Evolutionary conservation across 2,329 filamentous ascomycete genomes (phyloP).

Genomic region (Trichoderma afroharzianum): DNA sequence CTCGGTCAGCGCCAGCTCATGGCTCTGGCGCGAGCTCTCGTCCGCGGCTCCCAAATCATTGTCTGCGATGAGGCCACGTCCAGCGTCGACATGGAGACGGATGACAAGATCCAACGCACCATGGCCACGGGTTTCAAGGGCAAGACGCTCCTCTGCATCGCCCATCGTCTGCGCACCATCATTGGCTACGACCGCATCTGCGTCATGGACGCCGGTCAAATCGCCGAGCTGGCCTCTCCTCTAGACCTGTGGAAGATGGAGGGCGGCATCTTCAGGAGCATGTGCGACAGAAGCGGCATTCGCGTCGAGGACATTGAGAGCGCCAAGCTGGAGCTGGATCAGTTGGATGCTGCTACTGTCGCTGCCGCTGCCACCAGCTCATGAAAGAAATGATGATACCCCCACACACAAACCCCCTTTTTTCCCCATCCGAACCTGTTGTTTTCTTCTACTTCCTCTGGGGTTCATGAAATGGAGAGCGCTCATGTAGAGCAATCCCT

Average conservation of each 20-base stretch:
- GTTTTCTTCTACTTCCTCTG: neutral
- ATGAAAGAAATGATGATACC: constrained; percentile 1
- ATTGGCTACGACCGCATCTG: constrained; percentile 93
- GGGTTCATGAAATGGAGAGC: neutral
- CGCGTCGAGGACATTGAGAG: constrained; percentile 50
- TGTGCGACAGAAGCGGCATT: constrained; percentile 88
- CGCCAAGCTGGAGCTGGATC: constrained; percentile 37
- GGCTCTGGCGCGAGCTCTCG: constrained; percentile 86
- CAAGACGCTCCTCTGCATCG: constrained; percentile 87
- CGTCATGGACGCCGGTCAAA: constrained; percentile 87
- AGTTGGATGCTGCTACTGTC: constrained; percentile 1
- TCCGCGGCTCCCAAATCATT: constrained; percentile 84
- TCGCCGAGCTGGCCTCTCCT: constrained; percentile 83
- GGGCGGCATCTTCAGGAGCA: constrained; percentile 77
- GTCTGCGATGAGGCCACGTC: constrained; percentile 96
- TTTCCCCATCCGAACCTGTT: neutral
- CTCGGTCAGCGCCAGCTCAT: constrained; percentile 93
- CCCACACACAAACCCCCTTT: neutral
- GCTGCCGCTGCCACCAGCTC: neutral
- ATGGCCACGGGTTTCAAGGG: constrained; percentile 82
- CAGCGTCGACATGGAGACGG: constrained; percentile 92
- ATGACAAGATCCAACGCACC: constrained; percentile 88
- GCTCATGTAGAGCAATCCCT: neutral
- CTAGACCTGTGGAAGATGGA: constrained; percentile 63
- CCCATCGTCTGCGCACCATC: constrained; percentile 87